Percentiles rank a stretch among this genome's conserved stretches.
phyloP scores from a whole-genome alignment of 768 basidiomycete species.

The Suillus plorans region DNA sequence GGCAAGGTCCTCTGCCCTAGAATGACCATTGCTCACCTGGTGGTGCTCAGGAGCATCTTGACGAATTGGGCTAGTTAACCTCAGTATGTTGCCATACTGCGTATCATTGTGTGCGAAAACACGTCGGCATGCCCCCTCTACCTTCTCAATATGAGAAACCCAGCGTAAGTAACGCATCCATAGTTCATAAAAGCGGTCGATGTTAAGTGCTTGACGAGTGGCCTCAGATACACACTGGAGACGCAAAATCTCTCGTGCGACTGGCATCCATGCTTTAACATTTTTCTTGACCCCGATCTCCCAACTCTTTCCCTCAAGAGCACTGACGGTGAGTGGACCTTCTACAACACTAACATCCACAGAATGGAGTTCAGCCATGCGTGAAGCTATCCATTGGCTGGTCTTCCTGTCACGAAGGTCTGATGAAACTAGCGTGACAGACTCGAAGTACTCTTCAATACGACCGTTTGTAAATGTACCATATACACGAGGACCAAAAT shows the following conservation, averaged over 20 bases:
- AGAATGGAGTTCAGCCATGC: conserved; percentile 95
- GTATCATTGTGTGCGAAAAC: conserved; percentile 94
- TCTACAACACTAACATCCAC: conserved; percentile 79
- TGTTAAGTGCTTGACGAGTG: conserved; percentile 55
- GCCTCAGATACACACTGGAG: conserved; percentile 50
- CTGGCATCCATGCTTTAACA: conserved; percentile 66
- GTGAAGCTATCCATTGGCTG: conserved; percentile 85
- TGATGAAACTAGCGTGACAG: conserved; percentile 70
- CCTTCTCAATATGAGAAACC: conserved; percentile 60
- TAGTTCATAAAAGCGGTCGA: conserved; percentile 59
- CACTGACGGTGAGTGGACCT: conserved; percentile 36
- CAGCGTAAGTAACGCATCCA: conserved; percentile 73
- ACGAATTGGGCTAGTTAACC: conserved; percentile 52
- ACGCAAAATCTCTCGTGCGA: conserved; percentile 73
- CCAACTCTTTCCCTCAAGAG: conserved; percentile 47
- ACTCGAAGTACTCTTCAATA: conserved; percentile 93
- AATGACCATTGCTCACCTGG: conserved; percentile 48
- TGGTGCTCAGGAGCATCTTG: conserved; percentile 70
- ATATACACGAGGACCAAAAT: conserved; percentile 87
- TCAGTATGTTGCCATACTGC: conserved; percentile 91
- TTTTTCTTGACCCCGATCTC: conserved; percentile 65
- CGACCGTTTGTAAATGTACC: conserved; percentile 97
- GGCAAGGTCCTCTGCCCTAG: conserved; percentile 6
- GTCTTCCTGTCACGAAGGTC: conserved; percentile 77
- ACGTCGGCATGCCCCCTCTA: conserved; percentile 57